Evolutionary conservation across 1,139 yeast species (phyloP).

Genomic region (Saccharomyces hybrid): DNA sequence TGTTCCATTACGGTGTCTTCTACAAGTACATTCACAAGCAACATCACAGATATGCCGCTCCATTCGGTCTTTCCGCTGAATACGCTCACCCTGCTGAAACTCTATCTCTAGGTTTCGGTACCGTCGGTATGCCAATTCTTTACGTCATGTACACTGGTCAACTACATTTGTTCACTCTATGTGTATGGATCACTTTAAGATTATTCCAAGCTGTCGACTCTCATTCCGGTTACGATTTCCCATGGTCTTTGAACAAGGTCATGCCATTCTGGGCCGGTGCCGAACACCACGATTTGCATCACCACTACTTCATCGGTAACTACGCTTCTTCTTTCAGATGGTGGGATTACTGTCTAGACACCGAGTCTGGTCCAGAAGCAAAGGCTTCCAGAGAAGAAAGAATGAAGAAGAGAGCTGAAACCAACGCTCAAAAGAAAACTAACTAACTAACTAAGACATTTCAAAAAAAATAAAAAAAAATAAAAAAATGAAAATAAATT

Average conservation of each 20-base stretch:
- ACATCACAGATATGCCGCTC: constrained; percentile 95
- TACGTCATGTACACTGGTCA: constrained; percentile 56
- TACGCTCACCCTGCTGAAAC: constrained; percentile 95
- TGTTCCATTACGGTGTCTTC: constrained; percentile 75
- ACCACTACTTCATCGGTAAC: constrained; percentile 85
- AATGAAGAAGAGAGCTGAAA: constrained; percentile 46
- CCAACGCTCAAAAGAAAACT: constrained; percentile 32
- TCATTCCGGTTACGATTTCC: constrained; percentile 95
- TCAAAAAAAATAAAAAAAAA: neutral
- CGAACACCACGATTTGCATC: constrained; percentile 95
- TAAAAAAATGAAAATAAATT: neutral
- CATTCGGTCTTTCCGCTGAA: constrained; percentile 93
- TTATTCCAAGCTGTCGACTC: constrained; percentile 93
- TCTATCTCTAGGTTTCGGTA: constrained; percentile 82
- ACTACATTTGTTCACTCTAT: constrained; percentile 76
- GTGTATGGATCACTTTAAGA: constrained; percentile 80
- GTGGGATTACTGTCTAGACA: constrained; percentile 79
- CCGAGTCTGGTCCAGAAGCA: constrained; percentile 74
- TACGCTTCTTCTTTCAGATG: constrained; percentile 90
- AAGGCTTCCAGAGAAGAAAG: constrained; percentile 53
- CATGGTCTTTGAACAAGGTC: constrained; percentile 87
- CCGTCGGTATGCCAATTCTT: constrained; percentile 85
- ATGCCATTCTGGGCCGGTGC: constrained; percentile 98
- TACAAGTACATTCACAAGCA: constrained; percentile 90
- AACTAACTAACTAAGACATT: constrained; percentile 6